A percentile compares a stretch with the other conserved stretches of the same genome.
phyloP scores from a whole-genome alignment of 257 asterid species.

The Schizonepeta tenuifolia region DNA sequence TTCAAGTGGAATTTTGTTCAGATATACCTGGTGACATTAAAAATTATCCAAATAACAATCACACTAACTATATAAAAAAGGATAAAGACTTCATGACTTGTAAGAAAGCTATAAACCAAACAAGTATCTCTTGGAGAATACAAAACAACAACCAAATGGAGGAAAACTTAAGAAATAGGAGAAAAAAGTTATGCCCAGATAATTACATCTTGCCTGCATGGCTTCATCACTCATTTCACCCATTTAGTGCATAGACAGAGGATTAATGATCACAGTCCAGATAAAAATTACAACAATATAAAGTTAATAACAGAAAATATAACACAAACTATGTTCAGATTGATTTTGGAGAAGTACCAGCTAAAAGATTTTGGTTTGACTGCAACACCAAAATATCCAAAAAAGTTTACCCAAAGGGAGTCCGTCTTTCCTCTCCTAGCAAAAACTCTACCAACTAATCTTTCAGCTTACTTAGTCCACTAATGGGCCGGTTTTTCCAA shows the following conservation, averaged over 20 bases:
- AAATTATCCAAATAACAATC: too few species aligned
- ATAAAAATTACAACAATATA: background rate
- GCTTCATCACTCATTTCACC: constrained; percentile 4
- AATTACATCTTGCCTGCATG: background rate
- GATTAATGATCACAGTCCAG: background rate
- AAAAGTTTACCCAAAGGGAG: background rate
- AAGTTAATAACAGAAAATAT: background rate
- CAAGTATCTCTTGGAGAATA: too few species aligned
- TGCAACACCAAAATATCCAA: constrained; percentile 13
- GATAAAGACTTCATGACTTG: too few species aligned
- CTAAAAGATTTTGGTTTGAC: background rate
- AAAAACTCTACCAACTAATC: constrained; percentile 11
- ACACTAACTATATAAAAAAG: too few species aligned
- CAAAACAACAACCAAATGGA: too few species aligned
- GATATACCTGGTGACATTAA: too few species aligned
- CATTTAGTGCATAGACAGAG: background rate
- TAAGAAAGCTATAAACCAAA: too few species aligned
- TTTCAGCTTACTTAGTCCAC: constrained; percentile 1
- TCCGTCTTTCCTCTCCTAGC: background rate
- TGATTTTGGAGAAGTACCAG: background rate
- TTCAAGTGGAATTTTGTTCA: too few species aligned
- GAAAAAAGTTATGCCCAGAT: background rate
- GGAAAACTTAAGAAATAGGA: background rate
- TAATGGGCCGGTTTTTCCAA: background rate
- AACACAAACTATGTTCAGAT: background rate